Base-by-base conservation (phyloP, 1,139 yeast genomes). In the Saccharomyces hybrid region DNA sequence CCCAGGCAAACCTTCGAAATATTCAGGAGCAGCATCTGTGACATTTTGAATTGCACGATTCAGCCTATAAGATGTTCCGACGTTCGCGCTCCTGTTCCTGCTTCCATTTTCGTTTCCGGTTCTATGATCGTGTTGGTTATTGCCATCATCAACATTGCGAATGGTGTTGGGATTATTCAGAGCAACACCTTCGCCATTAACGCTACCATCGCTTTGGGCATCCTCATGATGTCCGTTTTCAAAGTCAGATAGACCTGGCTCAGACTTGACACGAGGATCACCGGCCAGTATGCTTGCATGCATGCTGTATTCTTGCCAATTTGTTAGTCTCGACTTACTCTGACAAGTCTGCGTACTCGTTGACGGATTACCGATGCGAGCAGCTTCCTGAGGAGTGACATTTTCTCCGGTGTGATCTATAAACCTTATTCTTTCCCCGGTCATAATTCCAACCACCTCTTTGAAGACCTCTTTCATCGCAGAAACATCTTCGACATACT, bases 401-500 rank as follows among this genome's bases (percentile, higher is more conserved):
- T 70, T 72, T 38, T 74, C 74, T 51, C 66, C 64, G 25, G 75
- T 68, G 50, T 73, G 74, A 49, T 72, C 73, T 53, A 73, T 70
- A 46, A 75, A 62, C 47, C 70, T 60, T 52, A 73, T 64, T 46
- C 75, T 70, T 55, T 76, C 78, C 14, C 70, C 69, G 1, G 78
- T 70, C 53, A 76, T 62, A 14, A 70, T 69, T 6, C 71, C 72
- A 13, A 77, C 70, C 5, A 74, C 70, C 32, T 61, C 62, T 47
- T 66, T 60, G 58, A 75, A 76, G 31, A 63, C 64, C 41, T 65
- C 62, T 51, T 63, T 67, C 54, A 66, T 59, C 13, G 62, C 59
- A 11, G 60, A 51, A 4, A 68, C 58, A 32, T 66, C 70, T 11
- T 59, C 62, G 2, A 56, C 51, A 53, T 63, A 61, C 38, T 52